Evolutionary conservation across 257 asterid genomes (phyloP).

Genomic region (Capsicum pubescens): DNA sequence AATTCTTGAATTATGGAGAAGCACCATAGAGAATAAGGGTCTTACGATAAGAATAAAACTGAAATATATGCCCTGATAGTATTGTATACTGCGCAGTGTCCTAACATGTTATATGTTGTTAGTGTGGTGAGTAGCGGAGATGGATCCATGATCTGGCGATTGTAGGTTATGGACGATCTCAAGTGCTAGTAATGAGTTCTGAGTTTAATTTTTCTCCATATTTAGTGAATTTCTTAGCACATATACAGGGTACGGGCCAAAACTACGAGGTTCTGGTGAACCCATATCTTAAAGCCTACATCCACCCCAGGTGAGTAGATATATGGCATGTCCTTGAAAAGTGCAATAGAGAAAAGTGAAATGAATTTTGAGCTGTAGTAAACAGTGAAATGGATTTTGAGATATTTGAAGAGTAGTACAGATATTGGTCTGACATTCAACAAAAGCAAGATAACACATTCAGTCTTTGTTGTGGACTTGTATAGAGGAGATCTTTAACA

Average conservation of each 20-base stretch:
- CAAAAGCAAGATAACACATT: neutral
- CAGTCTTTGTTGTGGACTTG: conserved; percentile 3
- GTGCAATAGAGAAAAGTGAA: neutral
- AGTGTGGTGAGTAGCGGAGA: neutral
- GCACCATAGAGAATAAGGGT: neutral
- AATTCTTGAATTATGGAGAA: conserved; percentile 2
- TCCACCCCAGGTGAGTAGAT: conserved; percentile 3
- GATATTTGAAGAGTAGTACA: neutral
- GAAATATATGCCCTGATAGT: neutral
- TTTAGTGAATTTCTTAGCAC: conserved; percentile 5
- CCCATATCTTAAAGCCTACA: conserved; percentile 11
- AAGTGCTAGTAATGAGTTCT: conserved; percentile 15
- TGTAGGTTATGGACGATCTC: neutral
- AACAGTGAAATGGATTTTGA: neutral
- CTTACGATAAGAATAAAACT: neutral
- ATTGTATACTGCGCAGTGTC: neutral
- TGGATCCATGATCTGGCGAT: conserved; percentile 11
- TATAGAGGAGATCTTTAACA: conserved; percentile 17
- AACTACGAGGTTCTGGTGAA: neutral
- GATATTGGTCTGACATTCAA: neutral
- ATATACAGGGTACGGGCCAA: neutral
- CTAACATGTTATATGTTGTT: neutral
- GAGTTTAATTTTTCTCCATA: neutral
- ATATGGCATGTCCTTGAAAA: neutral
- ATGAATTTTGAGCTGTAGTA: neutral